Evolutionary conservation across 345 rosid genomes (phyloP).

Genomic region (Ceriops tagal): DNA sequence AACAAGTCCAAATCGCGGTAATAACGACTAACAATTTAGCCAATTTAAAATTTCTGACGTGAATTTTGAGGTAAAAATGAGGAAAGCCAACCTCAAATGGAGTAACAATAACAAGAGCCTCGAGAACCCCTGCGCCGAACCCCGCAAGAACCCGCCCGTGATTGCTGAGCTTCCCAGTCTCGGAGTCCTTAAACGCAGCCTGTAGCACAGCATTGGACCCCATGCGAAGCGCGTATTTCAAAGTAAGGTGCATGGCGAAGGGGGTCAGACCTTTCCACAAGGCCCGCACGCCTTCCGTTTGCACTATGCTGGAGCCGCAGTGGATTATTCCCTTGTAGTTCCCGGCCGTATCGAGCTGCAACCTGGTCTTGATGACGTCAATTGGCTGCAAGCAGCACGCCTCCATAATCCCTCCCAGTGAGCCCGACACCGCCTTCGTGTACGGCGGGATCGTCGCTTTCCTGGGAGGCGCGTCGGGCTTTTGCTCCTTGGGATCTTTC

Average conservation of each 20-base stretch:
- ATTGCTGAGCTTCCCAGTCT: constrained; percentile 65
- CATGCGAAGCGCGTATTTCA: constrained; percentile 86
- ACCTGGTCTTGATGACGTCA: constrained; percentile 87
- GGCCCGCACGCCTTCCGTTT: constrained; percentile 77
- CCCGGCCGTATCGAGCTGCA: constrained; percentile 74
- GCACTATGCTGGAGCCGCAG: constrained; percentile 66
- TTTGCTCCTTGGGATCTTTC: background rate
- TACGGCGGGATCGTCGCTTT: constrained; percentile 59
- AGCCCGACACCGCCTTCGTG: constrained; percentile 90
- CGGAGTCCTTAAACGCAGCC: constrained; percentile 67
- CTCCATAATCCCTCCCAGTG: constrained; percentile 85
- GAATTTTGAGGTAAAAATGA: background rate
- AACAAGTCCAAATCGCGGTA: background rate
- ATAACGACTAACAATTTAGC: background rate
- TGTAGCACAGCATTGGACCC: constrained; percentile 87
- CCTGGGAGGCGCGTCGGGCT: background rate
- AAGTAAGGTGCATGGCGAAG: constrained; percentile 87
- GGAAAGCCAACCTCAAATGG: constrained; percentile 70
- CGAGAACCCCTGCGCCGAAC: constrained; percentile 94
- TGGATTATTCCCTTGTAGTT: constrained; percentile 71
- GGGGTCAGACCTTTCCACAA: constrained; percentile 96
- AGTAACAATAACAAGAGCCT: constrained; percentile 87
- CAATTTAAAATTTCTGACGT: background rate
- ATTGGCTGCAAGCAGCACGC: constrained; percentile 90
- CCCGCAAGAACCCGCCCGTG: constrained; percentile 62